Evolutionary conservation across 495 filamentous ascomycete species (phyloP), one percentile per base, ranked within the genome.

Genomic region (Penicillium desertorum): DNA sequence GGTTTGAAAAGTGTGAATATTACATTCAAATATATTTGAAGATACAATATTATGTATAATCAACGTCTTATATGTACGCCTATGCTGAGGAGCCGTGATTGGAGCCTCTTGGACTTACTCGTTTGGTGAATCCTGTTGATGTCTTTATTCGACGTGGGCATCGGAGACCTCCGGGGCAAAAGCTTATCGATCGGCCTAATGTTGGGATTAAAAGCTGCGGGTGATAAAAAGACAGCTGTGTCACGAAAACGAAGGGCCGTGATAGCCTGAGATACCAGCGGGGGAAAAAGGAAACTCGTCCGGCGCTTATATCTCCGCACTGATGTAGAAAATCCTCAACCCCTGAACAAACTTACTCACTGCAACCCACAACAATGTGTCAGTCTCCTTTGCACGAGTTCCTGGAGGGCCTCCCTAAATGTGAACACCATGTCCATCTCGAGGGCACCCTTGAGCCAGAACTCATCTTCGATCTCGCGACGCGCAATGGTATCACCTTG

Each of bases 341-440:
- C n/a, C n/a, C 36, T 7, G n/a, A 39, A 11, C 6, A 50, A 25
- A 6, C 16, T 22, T 11, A 25, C 19, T n/a, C 12, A 29, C 30
- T 27, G 2, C 37, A 42, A 30, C 5, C 16, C n/a, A 4, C 37
- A 42, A 43, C 8, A 16, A 77, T 77, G 75, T 76, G 73, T 36
- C 63, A 71, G 64, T 65, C 69, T 41, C 45, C 59, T 11, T 61
- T 73, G 29, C 88, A 90, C 68, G 60, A 74, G 34, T 84, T 89
- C 64, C 82, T 93, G 34, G 69, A 75, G 37, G 77, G 79, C 22
- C 81, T 92, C 25, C 89, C 89, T 39, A 92, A 90, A 78, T 87
- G 82, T 71, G 89, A 92, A 61, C 89, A 91, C 66, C 88, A 94
- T 67, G 80, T 91, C 51, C 89, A 91, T 62, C 76, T 91, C 5